Evolutionary conservation across 2,329 filamentous ascomycete genomes (phyloP), one percentile per base, ranked within the genome.

Genomic region (Aspergillus pseudoviridinutans): DNA sequence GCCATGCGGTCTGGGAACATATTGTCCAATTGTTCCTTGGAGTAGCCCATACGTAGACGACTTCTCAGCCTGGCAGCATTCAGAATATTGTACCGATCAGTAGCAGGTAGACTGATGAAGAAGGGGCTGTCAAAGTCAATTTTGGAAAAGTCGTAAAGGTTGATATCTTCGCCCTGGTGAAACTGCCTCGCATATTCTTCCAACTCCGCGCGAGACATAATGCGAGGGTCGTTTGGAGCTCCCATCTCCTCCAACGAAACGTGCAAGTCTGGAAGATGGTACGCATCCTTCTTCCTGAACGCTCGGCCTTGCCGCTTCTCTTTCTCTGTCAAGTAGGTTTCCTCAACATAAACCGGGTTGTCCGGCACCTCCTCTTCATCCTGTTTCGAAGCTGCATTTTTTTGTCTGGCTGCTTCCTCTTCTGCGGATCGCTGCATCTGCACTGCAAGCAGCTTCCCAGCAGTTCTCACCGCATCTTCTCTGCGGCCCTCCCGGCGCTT

Each of bases 1-100:
- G 89, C 94, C 92, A 99, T 97, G 27, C 94, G 86, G 71, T 99
- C 89, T 0, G 94, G 93, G 71, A 99, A 99, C 94, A 99, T 99
- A 49, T 82, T 85, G 64, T 97, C 92, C 14, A 99, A 77, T 74
- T 99, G 94, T 63, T 99, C 93, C 74, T 97, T 97, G 56, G 91
- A 96, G 66, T 96, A 84, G 0, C 94, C 94, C 93, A 99, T 96
- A 70, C 94, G 86, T 68, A 99, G 80, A 54, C 94, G 84, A 72
- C 91, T 96, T 56, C 94, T 82, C 60, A 99, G 72, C 60, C 94
- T 84, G 1, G 95, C 94, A 1, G 95, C 94, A 70, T 99, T 99
- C 24, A 99, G 78, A 54, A 99, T 99, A 67, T 97, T 97, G 79
- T 99, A 99, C 51, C 93, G 86, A 77, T 99, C 94, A 1, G 88